Evolutionary conservation across 805 yeast genomes (phyloP).

Genomic region (Yamadazyma paraphyllophila): DNA sequence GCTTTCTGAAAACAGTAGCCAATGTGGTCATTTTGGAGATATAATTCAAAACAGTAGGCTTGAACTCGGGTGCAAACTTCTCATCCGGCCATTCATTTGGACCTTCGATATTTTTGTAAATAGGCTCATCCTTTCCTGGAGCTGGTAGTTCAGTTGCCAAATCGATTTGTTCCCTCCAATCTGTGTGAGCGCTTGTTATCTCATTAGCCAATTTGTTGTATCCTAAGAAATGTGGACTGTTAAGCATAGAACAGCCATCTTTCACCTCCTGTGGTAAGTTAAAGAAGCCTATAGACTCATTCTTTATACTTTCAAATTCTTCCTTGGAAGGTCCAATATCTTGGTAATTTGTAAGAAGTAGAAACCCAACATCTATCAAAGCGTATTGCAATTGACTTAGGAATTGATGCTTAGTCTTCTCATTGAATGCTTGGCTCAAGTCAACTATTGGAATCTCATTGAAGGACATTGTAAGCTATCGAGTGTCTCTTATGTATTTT

Average conservation of each 20-base stretch:
- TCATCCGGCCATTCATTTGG: slow-evolving; percentile 56
- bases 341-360: slow-evolving; percentile 43
- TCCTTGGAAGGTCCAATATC: slow-evolving; percentile 39
- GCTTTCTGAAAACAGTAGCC: slow-evolving; percentile 38
- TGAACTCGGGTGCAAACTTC: slow-evolving; percentile 40
- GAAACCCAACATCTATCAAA: slow-evolving; percentile 55
- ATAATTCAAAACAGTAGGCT: slow-evolving; percentile 40
- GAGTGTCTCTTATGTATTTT: background rate
- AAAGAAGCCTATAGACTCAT: slow-evolving; percentile 44
- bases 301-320: slow-evolving; percentile 35
- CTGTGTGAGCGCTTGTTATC: slow-evolving; percentile 51
- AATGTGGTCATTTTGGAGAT: slow-evolving; percentile 46
- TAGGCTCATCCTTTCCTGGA: slow-evolving; percentile 36
- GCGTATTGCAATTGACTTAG: slow-evolving; percentile 43
- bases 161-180: slow-evolving; percentile 63
- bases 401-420: slow-evolving; percentile 43
- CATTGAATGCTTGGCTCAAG: slow-evolving; percentile 30
- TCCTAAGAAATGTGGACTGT: slow-evolving; percentile 59
- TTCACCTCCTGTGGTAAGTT: slow-evolving; percentile 46
- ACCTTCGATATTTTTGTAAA: slow-evolving; percentile 53
- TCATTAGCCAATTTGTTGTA: slow-evolving; percentile 58
- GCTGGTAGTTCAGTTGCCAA: slow-evolving; percentile 52
- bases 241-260: slow-evolving; percentile 48
- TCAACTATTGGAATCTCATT: slow-evolving; percentile 46
- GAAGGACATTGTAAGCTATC: slow-evolving; percentile 30